These are phyloP conservation scores for Sugiyamaella xylanicola DNA, from an alignment of 1,139 yeast genomes.

Conservation along the genomic window DNA sequence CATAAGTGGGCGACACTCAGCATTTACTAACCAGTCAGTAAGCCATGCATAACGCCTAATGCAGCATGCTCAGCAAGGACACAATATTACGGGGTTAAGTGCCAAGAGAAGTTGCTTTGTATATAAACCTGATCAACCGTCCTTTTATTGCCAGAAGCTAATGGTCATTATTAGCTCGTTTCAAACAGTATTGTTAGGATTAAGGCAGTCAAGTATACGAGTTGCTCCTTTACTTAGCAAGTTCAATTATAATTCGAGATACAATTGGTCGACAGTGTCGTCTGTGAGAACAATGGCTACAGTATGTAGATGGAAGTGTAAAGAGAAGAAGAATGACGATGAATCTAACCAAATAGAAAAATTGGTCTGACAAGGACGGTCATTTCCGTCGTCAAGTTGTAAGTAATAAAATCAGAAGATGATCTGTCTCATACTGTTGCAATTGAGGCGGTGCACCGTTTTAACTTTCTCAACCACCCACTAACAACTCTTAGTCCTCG, in stretches of 20 bases:
- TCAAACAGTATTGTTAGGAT: not conserved
- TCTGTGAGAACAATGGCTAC: constrained; percentile 21
- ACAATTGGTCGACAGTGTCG: not conserved
- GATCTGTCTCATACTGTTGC: no score
- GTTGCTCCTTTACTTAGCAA: not conserved
- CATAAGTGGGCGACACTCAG: no score
- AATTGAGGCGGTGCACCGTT: no score
- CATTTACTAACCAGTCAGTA: not conserved
- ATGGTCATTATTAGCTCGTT: not conserved
- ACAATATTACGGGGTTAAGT: not conserved
- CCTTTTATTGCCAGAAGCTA: not conserved
- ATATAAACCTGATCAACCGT: no score
- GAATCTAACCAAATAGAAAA: constrained; percentile 18
- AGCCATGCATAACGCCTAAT: not conserved
- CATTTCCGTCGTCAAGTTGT: constrained; percentile 39
- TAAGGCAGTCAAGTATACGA: not conserved
- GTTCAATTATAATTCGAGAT: not conserved
- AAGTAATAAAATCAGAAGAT: constrained; percentile 18
- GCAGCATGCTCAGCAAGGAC: not conserved
- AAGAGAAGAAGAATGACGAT: not conserved
- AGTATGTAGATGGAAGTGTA: constrained; percentile 9
- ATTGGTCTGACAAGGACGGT: constrained; percentile 39
- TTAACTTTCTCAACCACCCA: no score
- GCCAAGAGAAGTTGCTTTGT: not conserved
- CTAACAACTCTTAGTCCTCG: constrained; percentile 34